These are phyloP conservation scores for Teratosphaeria gauchensis DNA, from an alignment of 2,329 filamentous ascomycete species.

Conservation along the genomic window DNA sequence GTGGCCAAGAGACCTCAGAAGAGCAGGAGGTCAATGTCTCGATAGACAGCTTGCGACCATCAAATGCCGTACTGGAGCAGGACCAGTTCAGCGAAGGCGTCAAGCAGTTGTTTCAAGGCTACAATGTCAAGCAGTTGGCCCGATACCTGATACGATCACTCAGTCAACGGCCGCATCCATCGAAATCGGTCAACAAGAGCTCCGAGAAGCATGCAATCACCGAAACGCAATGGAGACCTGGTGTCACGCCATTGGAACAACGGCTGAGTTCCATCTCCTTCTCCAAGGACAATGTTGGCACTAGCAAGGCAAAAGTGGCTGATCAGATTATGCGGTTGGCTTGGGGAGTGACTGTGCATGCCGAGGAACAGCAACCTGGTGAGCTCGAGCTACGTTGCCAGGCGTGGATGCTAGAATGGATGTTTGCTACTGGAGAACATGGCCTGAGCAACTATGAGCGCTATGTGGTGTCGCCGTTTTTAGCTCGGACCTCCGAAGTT, in stretches of 20 bases:
- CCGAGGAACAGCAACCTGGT: conserved; percentile 18
- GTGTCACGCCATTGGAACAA: conserved; percentile 14
- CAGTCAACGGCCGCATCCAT: neutral
- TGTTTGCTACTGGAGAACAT: conserved; percentile 15
- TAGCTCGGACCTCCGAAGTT: conserved; percentile 13
- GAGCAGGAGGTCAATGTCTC: conserved; percentile 19
- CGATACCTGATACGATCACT: conserved; percentile 10
- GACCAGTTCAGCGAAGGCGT: conserved; percentile 11
- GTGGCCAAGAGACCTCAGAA: conserved; percentile 8
- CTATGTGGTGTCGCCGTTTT: conserved; percentile 13
- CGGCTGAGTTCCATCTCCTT: conserved; percentile 6
- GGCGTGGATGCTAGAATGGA: conserved; percentile 19
- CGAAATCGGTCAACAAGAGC: neutral
- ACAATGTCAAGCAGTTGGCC: conserved; percentile 17
- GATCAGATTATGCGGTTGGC: conserved; percentile 19
- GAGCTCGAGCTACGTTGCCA: conserved; percentile 19
- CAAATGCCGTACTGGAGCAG: conserved; percentile 13
- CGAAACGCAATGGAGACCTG: conserved; percentile 14
- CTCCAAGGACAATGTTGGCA: conserved; percentile 5
- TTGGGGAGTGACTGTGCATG: conserved; percentile 15
- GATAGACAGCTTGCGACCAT: conserved; percentile 18
- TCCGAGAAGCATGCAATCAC: neutral
- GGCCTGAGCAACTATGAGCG: conserved; percentile 9
- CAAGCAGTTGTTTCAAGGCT: conserved; percentile 12
- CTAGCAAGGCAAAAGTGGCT: conserved; percentile 7